Base-by-base conservation (phyloP, 2,329 filamentous ascomycete genomes). In the Ceratocystiopsis brevicomis region DNA sequence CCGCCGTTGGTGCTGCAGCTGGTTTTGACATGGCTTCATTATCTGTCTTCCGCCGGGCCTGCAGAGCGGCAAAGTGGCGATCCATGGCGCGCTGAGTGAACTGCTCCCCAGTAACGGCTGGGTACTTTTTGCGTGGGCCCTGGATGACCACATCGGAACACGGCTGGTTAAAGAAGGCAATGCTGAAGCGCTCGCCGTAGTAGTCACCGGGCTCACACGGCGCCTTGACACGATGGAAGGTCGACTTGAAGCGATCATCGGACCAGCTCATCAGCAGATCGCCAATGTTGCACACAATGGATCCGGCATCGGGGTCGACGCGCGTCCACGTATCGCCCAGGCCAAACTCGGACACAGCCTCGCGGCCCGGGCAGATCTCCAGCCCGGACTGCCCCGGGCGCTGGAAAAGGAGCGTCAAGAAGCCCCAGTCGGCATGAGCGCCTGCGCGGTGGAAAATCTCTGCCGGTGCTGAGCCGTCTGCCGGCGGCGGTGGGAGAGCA, bases 241-340 rank as follows among this genome's bases (percentile, higher is more conserved):
- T 77, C 37, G 67, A 73, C 57, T 78, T 79, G 61, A 79, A 78
- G 17, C 73, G 66, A 54, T 79, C 76, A 52, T 79, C 75, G 25
- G 66, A 72, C 73, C 75, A 78, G 37, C 63, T 68, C 76, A 80
- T 78, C 15, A 80, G 61, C 44, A 79, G 59, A 53, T 80, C 75
- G 4, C 76, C 76, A 47, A 78, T 74, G 50, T 78, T 78, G 56
- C 74, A 78, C 10, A 80, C 68, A 44, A 76, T 72, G 47, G 67
- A 67, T 1, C 66, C 69, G 0, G 61, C 60, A 2, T 54, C 57
- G 6, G 69, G 69, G 47, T 72, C 66, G n/a, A 80, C 65, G 46
- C 71, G 71, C 11, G 74, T 79, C 76, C 76, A 80, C 0, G 57
- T 57, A 51, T 78, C 73, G 1, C 71, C 71, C 39, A 67, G 63